Conservation (phyloP, 345 rosid genomes). For the Arabidopsis arenosa region DNA sequence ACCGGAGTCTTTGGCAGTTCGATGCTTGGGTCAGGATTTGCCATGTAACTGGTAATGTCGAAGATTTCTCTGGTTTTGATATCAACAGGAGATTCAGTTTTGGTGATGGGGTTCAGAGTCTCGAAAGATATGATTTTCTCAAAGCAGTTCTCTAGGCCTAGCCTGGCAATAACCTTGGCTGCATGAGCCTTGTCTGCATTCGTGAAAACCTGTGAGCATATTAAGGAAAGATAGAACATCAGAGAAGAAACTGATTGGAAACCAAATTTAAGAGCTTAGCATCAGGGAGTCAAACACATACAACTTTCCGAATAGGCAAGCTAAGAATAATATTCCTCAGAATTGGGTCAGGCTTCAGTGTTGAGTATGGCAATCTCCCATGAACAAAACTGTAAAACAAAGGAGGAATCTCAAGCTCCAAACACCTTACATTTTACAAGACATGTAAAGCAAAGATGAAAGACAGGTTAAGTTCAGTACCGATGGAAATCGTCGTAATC, state of each 20-base stretch:
- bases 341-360: slow-evolving; percentile 85
- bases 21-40: slow-evolving; percentile 41
- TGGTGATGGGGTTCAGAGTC: slow-evolving; percentile 68
- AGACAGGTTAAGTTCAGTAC: slow-evolving; percentile 43
- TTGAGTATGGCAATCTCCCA: slow-evolving; percentile 80
- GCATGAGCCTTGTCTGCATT: slow-evolving; percentile 88
- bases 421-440: background rate
- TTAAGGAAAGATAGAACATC: background rate
- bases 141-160: slow-evolving; percentile 90
- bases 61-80: slow-evolving; percentile 45
- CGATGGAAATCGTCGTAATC: slow-evolving; percentile 86
- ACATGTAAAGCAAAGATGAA: background rate
- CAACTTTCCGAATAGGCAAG: slow-evolving; percentile 85
- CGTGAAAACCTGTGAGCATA: slow-evolving; percentile 63
- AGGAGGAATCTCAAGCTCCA: background rate
- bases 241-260: background rate
- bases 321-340: slow-evolving; percentile 78
- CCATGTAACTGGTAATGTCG: slow-evolving; percentile 52
- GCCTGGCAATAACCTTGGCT: slow-evolving; percentile 66
- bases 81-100: slow-evolving; percentile 43
- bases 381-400: slow-evolving; percentile 73
- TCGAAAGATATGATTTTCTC: slow-evolving; percentile 87
- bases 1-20: slow-evolving; percentile 66
- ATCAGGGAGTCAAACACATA: slow-evolving; percentile 46
- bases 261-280: background rate